These are phyloP conservation scores for Cucurbita maxima DNA, from an alignment of 306 rosid species.

Conservation along the genomic window DNA sequence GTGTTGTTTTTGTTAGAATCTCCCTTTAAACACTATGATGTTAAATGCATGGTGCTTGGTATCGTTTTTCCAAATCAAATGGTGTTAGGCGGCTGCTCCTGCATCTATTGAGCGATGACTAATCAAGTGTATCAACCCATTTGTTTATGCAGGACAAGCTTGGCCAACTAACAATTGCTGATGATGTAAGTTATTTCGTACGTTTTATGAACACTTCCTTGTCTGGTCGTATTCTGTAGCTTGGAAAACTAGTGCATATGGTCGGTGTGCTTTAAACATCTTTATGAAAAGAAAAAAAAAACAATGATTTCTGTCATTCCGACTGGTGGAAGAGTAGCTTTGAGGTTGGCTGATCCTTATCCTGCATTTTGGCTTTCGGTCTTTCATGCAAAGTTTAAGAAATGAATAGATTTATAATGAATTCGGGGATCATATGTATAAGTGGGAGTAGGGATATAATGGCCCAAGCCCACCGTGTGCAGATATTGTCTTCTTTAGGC, in stretches of 20 bases:
- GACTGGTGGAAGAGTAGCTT: not conserved
- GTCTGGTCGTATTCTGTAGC: not conserved
- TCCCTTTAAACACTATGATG: not conserved
- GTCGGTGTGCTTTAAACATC: not conserved
- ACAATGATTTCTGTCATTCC: not conserved
- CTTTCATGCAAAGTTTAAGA: not conserved
- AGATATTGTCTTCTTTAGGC: too few species aligned
- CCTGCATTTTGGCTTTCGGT: too few species aligned
- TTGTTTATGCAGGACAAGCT: conserved; percentile 47
- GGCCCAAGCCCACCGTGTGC: too few species aligned
- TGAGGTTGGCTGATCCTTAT: not conserved
- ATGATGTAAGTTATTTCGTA: conserved; percentile 52
- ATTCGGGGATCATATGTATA: not conserved
- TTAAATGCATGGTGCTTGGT: not conserved
- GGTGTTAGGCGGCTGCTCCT: not conserved
- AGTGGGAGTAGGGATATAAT: too few species aligned
- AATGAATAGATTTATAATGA: not conserved
- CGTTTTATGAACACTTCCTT: not conserved
- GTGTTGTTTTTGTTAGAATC: not conserved
- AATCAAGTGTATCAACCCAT: not conserved
- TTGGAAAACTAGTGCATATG: not conserved
- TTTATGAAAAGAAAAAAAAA: not conserved
- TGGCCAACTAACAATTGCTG: conserved; percentile 71
- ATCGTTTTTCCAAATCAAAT: not conserved
- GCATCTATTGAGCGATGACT: not conserved